Percentiles rank a stretch among this genome's conserved stretches.
phyloP scores from a whole-genome alignment of 1,284 basidiomycete species.

The Fomitopsis betulina region DNA sequence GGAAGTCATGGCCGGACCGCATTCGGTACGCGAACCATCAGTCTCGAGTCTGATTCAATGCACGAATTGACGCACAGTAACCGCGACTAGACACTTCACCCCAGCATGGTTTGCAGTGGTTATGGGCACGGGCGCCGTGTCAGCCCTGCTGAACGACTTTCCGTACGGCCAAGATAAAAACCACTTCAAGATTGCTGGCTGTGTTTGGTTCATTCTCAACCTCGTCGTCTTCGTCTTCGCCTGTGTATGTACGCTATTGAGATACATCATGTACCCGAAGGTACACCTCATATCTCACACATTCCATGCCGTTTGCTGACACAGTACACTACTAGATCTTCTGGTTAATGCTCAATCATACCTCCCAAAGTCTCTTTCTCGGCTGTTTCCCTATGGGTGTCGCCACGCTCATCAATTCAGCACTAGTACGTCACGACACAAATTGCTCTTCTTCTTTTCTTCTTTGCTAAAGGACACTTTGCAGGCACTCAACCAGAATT shows the following conservation, averaged over 20 bases:
- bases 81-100: slow-evolving; percentile 35
- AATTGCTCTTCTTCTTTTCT: not conserved
- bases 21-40: slow-evolving; percentile 13
- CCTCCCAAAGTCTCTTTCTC: slow-evolving; percentile 55
- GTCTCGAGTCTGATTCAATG: not conserved
- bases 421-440: slow-evolving; percentile 12
- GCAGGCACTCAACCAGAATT: slow-evolving; percentile 23
- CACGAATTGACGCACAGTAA: too few relatives aligned
- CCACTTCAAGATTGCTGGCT: slow-evolving; percentile 28
- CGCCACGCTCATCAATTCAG: slow-evolving; percentile 40
- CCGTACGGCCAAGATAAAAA: slow-evolving; percentile 32
- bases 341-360: slow-evolving; percentile 39
- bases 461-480: not conserved
- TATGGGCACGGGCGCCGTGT: slow-evolving; percentile 34
- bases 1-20: slow-evolving; percentile 13
- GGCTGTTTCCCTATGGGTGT: slow-evolving; percentile 61
- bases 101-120: slow-evolving; percentile 43
- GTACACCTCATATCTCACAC: slow-evolving; percentile 2
- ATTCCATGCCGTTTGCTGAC: not conserved
- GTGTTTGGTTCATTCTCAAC: slow-evolving; percentile 51
- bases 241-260: slow-evolving; percentile 30
- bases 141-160: slow-evolving; percentile 34
- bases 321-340: slow-evolving; percentile 12
- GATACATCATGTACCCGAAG: slow-evolving; percentile 48
- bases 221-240: slow-evolving; percentile 48